Base-by-base conservation (phyloP, 2,329 filamentous ascomycete species). In the Talaromyces sp. region DNA sequence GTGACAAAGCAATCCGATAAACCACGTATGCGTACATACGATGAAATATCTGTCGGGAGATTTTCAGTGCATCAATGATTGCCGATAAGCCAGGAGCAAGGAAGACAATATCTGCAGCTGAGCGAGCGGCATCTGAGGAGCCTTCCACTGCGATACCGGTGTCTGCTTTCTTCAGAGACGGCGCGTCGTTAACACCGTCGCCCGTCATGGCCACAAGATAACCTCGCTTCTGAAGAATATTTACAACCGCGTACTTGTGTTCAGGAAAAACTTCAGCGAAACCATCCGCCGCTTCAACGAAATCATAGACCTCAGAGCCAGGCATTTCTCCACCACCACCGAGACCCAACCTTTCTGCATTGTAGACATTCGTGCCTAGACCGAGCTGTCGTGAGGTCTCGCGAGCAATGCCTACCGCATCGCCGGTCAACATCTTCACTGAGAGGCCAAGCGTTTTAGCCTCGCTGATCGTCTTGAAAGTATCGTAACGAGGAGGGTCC, bases 11-110 rank as follows among this genome's bases (percentile, higher is more conserved):
- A 73, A 96, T 96, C 85, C 92, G 91, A 83, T 96, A 96, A 72
- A 96, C 90, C 68, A 96, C 91, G 82, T 96, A 96, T 64, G 92
- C 90, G 81, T 96, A 95, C 92, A 96, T 96, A 72, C 92, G 91
- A 81, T 96, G 92, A 84, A 96, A 96, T 77, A 96, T 96, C 78
- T 96, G 92, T 72, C 92, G 90, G 35, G 91, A 93, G 68, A 90
- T 96, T 83, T 96, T 96, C 70, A 96, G 85, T 65, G 92, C 91
- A 76, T 96, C 91, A 71, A 96, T 96, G 77, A 96, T 96, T 66
- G 92, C 90, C 78, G 91, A 92, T 66, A 96, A 87, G 82, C 92
- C 92, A 61, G 92, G 91, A 70, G 90, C 91, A 75, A 96, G 86
- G 84, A 96, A 96, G 70, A 96, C 92, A 71, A 96, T 96, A 79